These are phyloP conservation scores for Wickerhamiella domercqiae DNA, from an alignment of 805 yeast genomes.

Conservation along the genomic window DNA sequence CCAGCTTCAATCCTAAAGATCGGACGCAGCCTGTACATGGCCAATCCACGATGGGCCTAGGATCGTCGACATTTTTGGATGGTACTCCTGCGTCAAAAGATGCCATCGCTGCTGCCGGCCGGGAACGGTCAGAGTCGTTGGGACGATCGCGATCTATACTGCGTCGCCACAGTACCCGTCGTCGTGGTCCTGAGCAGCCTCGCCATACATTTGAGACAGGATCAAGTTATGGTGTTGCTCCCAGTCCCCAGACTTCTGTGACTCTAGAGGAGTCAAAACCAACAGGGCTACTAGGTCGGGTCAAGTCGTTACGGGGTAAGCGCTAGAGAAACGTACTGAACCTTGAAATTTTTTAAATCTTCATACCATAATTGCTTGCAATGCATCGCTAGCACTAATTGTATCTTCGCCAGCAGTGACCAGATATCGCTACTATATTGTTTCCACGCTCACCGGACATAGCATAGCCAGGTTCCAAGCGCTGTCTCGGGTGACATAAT, in stretches of 20 bases:
- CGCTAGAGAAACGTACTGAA: background rate
- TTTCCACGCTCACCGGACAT: too few relatives aligned
- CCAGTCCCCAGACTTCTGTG: background rate
- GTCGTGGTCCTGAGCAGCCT: background rate
- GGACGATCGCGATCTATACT: conserved; percentile 67
- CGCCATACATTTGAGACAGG: background rate
- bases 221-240: background rate
- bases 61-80: conserved; percentile 81
- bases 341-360: too few relatives aligned
- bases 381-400: too few relatives aligned
- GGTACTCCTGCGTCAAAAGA: conserved; percentile 78
- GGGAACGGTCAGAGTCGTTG: conserved; percentile 32
- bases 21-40: conserved; percentile 74
- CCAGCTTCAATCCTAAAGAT: conserved; percentile 48
- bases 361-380: too few relatives aligned
- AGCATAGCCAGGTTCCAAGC: too few relatives aligned
- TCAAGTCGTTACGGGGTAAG: conserved; percentile 67
- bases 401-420: too few relatives aligned
- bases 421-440: too few relatives aligned
- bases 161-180: conserved; percentile 8
- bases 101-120: conserved; percentile 25
- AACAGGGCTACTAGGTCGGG: conserved; percentile 54
- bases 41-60: conserved; percentile 70
- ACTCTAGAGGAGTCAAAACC: conserved; percentile 2
- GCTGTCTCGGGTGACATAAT: too few relatives aligned